Percentiles rank a stretch among this genome's conserved stretches.
Evolutionary conservation across 805 yeast genomes (phyloP).

Genomic region (Saccharomycopsis sp.): DNA sequence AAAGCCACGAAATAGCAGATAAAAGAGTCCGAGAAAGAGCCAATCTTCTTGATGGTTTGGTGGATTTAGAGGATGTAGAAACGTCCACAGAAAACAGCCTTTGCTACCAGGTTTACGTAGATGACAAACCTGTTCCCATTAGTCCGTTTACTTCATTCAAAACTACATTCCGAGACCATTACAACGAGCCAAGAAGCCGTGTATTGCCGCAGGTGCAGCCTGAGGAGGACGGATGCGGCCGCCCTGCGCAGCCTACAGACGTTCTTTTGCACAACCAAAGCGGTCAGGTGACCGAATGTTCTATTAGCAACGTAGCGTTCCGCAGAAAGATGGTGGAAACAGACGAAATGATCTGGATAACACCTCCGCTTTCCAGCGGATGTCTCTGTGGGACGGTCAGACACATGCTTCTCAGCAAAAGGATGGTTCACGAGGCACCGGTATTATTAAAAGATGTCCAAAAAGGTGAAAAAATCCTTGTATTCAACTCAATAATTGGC

Average conservation of each 20-base stretch:
- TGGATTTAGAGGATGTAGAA: neutral
- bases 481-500: constrained; percentile 83
- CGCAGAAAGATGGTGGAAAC: constrained; percentile 28
- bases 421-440: constrained; percentile 47
- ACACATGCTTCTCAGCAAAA: constrained; percentile 50
- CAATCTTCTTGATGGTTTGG: constrained; percentile 26
- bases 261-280: constrained; percentile 63
- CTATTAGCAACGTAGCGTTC: constrained; percentile 75
- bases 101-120: constrained; percentile 59
- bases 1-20: constrained; percentile 25
- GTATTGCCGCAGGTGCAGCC: constrained; percentile 26
- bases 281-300: constrained; percentile 67
- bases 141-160: constrained; percentile 84
- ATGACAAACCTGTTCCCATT: constrained; percentile 42
- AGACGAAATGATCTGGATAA: constrained; percentile 48
- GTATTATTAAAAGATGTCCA: constrained; percentile 40
- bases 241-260: constrained; percentile 43
- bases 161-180: constrained; percentile 66
- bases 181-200: constrained; percentile 55
- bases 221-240: constrained; percentile 28
- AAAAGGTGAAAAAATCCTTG: constrained; percentile 61
- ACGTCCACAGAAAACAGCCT: constrained; percentile 10
- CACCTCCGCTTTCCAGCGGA: constrained; percentile 75
- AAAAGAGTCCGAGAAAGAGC: constrained; percentile 24
- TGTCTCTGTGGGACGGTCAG: constrained; percentile 83